phyloP scores from a whole-genome alignment of 768 basidiomycete species.

The Kwoniella dendrophila region DNA sequence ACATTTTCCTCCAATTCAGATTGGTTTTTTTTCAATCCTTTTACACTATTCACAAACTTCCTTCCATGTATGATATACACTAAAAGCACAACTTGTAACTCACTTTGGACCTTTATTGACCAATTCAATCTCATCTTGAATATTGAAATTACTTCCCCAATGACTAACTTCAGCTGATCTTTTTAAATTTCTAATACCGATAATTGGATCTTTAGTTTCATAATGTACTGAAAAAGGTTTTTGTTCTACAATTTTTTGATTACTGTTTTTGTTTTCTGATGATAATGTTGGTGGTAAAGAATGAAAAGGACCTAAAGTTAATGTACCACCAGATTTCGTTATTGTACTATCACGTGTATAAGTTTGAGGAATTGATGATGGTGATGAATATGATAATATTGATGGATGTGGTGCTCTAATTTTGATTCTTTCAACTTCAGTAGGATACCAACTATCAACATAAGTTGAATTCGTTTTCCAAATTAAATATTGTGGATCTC shows the following conservation, averaged over 20 bases:
- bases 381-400: conserved; percentile 73
- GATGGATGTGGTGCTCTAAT: conserved; percentile 75
- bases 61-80: no score
- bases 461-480: conserved; percentile 72
- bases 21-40: not conserved
- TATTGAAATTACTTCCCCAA: conserved; percentile 93
- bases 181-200: conserved; percentile 71
- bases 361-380: conserved; percentile 58
- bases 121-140: conserved; percentile 83
- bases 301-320: conserved; percentile 87
- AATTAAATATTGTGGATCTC: conserved; percentile 75
- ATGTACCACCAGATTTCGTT: conserved; percentile 72
- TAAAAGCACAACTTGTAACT: conserved; percentile 58
- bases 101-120: conserved; percentile 87
- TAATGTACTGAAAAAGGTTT: conserved; percentile 75
- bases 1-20: not conserved
- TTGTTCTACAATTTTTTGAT: no score
- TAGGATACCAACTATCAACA: conserved; percentile 80
- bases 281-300: conserved; percentile 67
- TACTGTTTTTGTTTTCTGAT: conserved; percentile 49
- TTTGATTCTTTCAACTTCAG: conserved; percentile 81
- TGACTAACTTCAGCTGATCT: conserved; percentile 89
- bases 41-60: no score
- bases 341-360: conserved; percentile 67
- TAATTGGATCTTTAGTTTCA: conserved; percentile 74